phyloP scores from a whole-genome alignment of 441 rosid genomes.

The Populus hybrid region DNA sequence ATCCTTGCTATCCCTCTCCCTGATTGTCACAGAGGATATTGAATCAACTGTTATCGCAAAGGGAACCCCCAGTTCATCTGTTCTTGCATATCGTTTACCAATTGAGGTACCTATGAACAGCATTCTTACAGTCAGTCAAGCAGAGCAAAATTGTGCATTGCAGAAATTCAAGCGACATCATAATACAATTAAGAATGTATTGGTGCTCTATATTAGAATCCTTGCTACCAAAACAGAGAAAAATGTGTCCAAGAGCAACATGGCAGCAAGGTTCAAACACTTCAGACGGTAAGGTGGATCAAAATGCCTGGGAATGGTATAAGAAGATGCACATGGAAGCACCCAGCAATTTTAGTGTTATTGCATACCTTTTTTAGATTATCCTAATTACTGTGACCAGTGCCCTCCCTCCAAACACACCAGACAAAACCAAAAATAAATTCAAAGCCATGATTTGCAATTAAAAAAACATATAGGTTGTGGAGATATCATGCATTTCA shows the following conservation, averaged over 20 bases:
- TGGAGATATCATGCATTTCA: not conserved
- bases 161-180: not conserved
- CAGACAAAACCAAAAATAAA: not conserved
- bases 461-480: not conserved
- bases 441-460: not conserved
- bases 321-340: not conserved
- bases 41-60: slow-evolving; percentile 74
- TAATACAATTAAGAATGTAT: not conserved
- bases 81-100: slow-evolving; percentile 76
- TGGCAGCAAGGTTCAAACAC: not conserved
- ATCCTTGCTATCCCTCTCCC: slow-evolving; percentile 78
- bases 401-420: not conserved
- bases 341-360: not conserved
- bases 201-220: not conserved
- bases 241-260: not conserved
- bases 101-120: slow-evolving; percentile 58
- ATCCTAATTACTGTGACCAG: not conserved
- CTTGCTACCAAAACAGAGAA: not conserved
- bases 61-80: slow-evolving; percentile 76
- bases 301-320: not conserved
- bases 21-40: slow-evolving; percentile 55
- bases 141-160: not conserved
- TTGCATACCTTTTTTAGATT: not conserved
- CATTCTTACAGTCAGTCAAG: not conserved
- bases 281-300: not conserved